Conservation (phyloP, 108 stramenopile species). For the Cyclotella cryptica region DNA sequence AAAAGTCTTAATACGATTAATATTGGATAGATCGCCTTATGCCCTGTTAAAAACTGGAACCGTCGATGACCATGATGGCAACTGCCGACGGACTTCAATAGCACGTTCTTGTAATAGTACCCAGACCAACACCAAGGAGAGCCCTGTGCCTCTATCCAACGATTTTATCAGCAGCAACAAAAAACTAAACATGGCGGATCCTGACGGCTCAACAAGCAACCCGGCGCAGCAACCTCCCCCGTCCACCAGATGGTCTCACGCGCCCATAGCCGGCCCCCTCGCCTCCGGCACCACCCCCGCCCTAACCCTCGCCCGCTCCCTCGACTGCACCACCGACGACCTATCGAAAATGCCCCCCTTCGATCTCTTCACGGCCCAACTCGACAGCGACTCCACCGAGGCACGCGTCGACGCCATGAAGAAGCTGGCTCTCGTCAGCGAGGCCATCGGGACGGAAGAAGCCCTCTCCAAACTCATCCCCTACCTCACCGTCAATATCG, state of each 20-base stretch:
- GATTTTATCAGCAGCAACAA: not conserved
- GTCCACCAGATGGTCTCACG: constrained; percentile 27
- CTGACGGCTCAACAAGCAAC: constrained; percentile 11
- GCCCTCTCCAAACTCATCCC: constrained; percentile 66
- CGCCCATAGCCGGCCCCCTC: constrained; percentile 53
- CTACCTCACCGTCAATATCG: constrained; percentile 62
- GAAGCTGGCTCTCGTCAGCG: constrained; percentile 80
- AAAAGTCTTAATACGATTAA: too few species aligned
- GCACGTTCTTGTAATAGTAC: too few species aligned
- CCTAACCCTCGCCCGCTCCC: constrained; percentile 77
- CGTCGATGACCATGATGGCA: too few species aligned
- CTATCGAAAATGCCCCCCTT: constrained; percentile 69
- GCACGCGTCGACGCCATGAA: constrained; percentile 90
- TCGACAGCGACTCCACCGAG: constrained; percentile 71
- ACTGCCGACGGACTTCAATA: too few species aligned
- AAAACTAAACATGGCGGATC: not conserved
- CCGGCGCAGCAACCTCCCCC: not conserved
- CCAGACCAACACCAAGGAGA: too few species aligned
- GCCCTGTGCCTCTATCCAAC: not conserved
- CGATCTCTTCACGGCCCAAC: constrained; percentile 77
- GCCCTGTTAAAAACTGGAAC: too few species aligned
- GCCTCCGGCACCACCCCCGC: constrained; percentile 64
- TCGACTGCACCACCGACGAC: constrained; percentile 58
- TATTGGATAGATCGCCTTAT: too few species aligned
- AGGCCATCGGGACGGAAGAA: constrained; percentile 73